phyloP scores from a whole-genome alignment of 73 alveolate species.

The Stentor coeruleus region DNA sequence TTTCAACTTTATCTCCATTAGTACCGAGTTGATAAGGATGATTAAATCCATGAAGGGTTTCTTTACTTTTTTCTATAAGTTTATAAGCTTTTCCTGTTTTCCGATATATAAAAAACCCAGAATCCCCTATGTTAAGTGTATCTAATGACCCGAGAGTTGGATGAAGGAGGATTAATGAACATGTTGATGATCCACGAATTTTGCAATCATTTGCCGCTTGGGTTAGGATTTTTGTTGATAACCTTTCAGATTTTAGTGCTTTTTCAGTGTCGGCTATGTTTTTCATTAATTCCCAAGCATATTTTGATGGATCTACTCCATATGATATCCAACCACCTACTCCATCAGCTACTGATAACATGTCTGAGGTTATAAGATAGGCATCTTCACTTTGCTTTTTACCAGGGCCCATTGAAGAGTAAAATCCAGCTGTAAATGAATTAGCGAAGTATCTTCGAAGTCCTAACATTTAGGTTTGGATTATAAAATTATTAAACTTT shows the following conservation, averaged over 20 bases:
- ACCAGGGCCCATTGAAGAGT: not conserved
- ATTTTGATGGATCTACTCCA: constrained; percentile 45
- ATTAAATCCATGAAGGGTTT: constrained; percentile 54
- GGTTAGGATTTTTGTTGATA: constrained; percentile 32
- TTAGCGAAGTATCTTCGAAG: not conserved
- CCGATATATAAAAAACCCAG: constrained; percentile 50
- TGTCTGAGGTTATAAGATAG: not conserved
- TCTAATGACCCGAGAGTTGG: constrained; percentile 12
- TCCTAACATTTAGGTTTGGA: no score
- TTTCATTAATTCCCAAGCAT: constrained; percentile 31
- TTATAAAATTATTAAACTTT: not conserved
- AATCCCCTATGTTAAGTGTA: constrained; percentile 59
- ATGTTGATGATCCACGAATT: constrained; percentile 47
- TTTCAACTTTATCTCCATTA: constrained; percentile 57
- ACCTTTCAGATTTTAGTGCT: not conserved
- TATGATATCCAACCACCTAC: constrained; percentile 53
- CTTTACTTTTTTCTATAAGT: constrained; percentile 23
- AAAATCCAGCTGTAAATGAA: not conserved
- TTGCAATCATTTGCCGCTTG: constrained; percentile 39
- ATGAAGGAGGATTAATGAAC: constrained; percentile 39
- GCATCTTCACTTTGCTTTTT: constrained; percentile 45
- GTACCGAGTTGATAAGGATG: constrained; percentile 66
- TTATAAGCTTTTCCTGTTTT: not conserved
- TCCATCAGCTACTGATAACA: constrained; percentile 55
- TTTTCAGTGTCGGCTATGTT: not conserved